These are phyloP conservation scores for Neolentinus lepideus DNA, from an alignment of 1,284 basidiomycete species.

Conservation along the genomic window DNA sequence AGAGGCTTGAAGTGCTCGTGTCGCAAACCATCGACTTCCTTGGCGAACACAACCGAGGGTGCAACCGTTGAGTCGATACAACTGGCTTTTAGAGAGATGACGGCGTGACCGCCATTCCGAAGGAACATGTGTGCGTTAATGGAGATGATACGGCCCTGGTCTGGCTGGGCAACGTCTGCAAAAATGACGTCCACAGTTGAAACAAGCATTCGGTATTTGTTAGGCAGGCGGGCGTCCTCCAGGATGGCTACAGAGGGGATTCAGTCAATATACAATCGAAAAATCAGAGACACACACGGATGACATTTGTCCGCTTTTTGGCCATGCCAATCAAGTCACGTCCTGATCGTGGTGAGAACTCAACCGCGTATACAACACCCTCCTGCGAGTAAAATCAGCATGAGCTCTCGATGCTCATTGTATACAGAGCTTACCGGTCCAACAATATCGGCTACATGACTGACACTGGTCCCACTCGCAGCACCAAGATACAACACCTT, in stretches of 20 bases:
- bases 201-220: constrained; percentile 93
- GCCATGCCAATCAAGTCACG: constrained; percentile 99
- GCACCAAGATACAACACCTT: constrained; percentile 99
- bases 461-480: constrained; percentile 94
- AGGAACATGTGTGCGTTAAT: constrained; percentile 96
- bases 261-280: not conserved
- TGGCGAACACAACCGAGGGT: constrained; percentile 86
- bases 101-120: constrained; percentile 87
- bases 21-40: constrained; percentile 84
- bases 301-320: constrained; percentile 98
- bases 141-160: constrained; percentile 94
- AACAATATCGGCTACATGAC: constrained; percentile 97
- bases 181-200: constrained; percentile 95
- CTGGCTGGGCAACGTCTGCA: constrained; percentile 97
- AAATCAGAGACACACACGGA: constrained; percentile 59
- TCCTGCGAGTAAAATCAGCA: constrained; percentile 43
- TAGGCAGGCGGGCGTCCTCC: constrained; percentile 93
- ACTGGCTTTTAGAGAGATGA: constrained; percentile 99
- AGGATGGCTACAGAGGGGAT: constrained; percentile 66
- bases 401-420: constrained; percentile 1
- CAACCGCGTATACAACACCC: constrained; percentile 96
- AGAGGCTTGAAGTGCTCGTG: constrained; percentile 84
- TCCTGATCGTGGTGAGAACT: constrained; percentile 95
- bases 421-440: constrained; percentile 65
- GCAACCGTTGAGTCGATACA: constrained; percentile 96